A percentile compares a stretch with the other conserved stretches of the same genome.
Conservation (phyloP, 1,139 yeast genomes). For the Nakaseomyces bracarensis region DNA sequence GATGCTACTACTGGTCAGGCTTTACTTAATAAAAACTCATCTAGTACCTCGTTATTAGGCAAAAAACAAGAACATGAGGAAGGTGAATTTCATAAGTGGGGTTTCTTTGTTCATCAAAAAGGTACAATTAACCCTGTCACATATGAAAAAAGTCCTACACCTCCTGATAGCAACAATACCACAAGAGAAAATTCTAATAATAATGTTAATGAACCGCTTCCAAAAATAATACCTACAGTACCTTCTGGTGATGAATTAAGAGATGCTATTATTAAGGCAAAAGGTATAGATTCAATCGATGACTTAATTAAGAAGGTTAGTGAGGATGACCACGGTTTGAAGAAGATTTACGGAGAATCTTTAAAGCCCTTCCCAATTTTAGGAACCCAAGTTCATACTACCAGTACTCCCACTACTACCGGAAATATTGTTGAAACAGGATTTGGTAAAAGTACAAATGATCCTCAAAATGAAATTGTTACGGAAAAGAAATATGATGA, state of each 20-base stretch:
- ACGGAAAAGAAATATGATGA: constrained; percentile 70
- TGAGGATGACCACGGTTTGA: constrained; percentile 44
- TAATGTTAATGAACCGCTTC: constrained; percentile 6
- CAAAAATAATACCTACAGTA: constrained; percentile 31
- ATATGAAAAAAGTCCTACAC: constrained; percentile 15
- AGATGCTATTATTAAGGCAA: constrained; percentile 68
- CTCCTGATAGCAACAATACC: background rate
- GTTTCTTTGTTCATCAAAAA: constrained; percentile 56
- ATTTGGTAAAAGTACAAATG: background rate
- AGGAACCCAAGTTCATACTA: constrained; percentile 1
- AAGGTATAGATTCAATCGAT: constrained; percentile 64
- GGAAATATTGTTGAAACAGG: too few species aligned
- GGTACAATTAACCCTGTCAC: constrained; percentile 33
- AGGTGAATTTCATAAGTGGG: constrained; percentile 84
- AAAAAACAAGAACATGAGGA: constrained; percentile 81
- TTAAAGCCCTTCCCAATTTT: constrained; percentile 7
- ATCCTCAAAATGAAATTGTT: constrained; percentile 28
- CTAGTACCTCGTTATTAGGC: constrained; percentile 60
- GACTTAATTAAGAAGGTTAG: constrained; percentile 64
- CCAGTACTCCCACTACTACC: constrained; percentile 4
- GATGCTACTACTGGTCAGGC: constrained; percentile 69
- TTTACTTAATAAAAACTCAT: constrained; percentile 51
- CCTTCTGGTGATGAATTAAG: constrained; percentile 73
- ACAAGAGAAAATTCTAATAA: constrained; percentile 5
- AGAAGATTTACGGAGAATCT: constrained; percentile 42